phyloP scores from a whole-genome alignment of 2,329 filamentous ascomycete genomes.

The Colletotrichum sp. region DNA sequence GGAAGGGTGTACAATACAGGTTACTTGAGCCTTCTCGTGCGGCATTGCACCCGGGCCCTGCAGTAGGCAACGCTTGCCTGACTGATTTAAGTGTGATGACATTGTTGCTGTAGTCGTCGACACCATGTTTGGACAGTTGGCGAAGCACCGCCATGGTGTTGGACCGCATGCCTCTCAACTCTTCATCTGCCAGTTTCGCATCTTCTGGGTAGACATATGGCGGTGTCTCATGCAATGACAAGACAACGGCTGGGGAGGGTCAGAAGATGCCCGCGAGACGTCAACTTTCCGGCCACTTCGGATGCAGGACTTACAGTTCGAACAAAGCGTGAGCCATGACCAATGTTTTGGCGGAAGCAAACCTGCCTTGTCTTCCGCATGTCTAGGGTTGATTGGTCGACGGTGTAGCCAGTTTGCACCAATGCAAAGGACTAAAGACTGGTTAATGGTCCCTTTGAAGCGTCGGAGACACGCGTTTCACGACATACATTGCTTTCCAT shows the following conservation, averaged over 20 bases:
- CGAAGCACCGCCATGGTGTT: conserved; percentile 43
- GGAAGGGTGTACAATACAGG: neutral
- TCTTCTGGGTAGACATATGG: conserved; percentile 30
- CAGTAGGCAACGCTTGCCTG: conserved; percentile 31
- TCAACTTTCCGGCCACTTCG: neutral
- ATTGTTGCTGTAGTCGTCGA: conserved; percentile 37
- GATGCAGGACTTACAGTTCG: conserved; percentile 55
- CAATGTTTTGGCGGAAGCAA: conserved; percentile 55
- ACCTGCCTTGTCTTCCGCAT: conserved; percentile 23
- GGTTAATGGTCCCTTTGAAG: neutral
- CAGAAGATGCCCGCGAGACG: conserved; percentile 21
- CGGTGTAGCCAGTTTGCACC: conserved; percentile 71
- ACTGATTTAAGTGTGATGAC: conserved; percentile 47
- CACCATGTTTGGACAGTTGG: conserved; percentile 44
- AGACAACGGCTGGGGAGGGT: conserved; percentile 61
- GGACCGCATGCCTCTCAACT: conserved; percentile 39
- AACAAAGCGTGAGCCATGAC: conserved; percentile 74
- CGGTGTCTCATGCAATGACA: conserved; percentile 71
- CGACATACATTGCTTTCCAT: conserved; percentile 64
- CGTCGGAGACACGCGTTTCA: too few relatives aligned
- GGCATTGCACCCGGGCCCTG: neutral
- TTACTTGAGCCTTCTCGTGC: conserved; percentile 12
- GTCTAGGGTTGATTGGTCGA: conserved; percentile 33
- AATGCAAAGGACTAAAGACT: conserved; percentile 65
- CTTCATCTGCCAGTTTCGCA: conserved; percentile 26